phyloP scores from a whole-genome alignment of 768 basidiomycete genomes.

The Termitomyces sp. region DNA sequence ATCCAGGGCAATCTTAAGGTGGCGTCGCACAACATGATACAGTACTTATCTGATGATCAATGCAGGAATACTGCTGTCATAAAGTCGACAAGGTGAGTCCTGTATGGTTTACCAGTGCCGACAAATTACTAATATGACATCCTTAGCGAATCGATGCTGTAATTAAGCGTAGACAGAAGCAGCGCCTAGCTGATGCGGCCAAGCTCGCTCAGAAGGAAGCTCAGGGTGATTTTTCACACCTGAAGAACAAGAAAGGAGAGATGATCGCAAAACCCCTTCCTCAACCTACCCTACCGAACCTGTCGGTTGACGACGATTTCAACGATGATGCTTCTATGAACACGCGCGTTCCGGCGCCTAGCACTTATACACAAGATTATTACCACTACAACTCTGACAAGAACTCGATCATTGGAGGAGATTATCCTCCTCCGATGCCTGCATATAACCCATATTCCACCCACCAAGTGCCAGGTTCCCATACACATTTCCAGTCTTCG shows the following conservation, averaged over 20 bases:
- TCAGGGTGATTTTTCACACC: constrained; percentile 82
- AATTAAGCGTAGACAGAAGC: constrained; percentile 87
- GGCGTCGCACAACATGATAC: constrained; percentile 6
- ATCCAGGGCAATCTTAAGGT: constrained; percentile 97
- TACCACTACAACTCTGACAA: constrained; percentile 53
- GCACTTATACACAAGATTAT: constrained; percentile 48
- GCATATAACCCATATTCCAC: constrained; percentile 65
- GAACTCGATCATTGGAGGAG: constrained; percentile 31
- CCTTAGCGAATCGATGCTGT: constrained; percentile 87
- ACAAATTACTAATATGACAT: background rate
- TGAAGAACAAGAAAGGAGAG: constrained; percentile 92
- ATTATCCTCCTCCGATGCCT: constrained; percentile 72
- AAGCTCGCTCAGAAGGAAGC: constrained; percentile 89
- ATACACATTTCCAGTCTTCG: constrained; percentile 56
- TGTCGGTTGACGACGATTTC: constrained; percentile 79
- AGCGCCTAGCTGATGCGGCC: constrained; percentile 75
- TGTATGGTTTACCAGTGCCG: background rate
- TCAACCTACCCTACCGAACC: constrained; percentile 91
- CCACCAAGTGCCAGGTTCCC: constrained; percentile 44
- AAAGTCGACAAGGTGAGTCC: constrained; percentile 88
- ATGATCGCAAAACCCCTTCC: constrained; percentile 75
- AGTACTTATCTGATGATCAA: background rate
- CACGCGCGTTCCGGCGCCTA: constrained; percentile 48
- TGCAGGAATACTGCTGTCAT: constrained; percentile 94
- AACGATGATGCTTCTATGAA: constrained; percentile 55